Base-by-base conservation (phyloP, 129 eudicot species). In the Mikania micrantha region DNA sequence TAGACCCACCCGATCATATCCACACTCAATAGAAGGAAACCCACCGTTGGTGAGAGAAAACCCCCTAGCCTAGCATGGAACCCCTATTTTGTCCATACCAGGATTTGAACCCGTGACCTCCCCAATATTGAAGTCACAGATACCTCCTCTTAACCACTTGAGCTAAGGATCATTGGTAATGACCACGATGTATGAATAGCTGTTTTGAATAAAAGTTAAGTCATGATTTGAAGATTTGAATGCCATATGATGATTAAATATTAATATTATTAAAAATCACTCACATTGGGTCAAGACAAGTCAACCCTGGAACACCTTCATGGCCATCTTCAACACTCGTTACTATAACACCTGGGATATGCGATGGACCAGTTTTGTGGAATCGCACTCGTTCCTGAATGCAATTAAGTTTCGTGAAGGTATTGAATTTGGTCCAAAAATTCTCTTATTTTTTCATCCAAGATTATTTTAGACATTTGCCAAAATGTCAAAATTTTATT, bases 301-400 rank as follows among this genome's bases (percentile, higher is more conserved):
- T 63, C 57, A 93, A 80, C 60, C 95, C 95, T 0, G 88, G 85
- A 54, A 74, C 44, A 36, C 92, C 96, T n/a, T n/a, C n/a, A 21
- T 89, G 78, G 54, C 96, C 98, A 81, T 93, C 98, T 79, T 93
- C 90, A 54, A 93, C 80, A 81, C 90, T 83, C 98, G 83, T 93
- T 28, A 86, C 88, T 74, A 93, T 93, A 76, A 89, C 80, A n/a
- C 96, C 98, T 3, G 86, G 95, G 77, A 93, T 60, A 64, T 79
- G 83, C 0, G 95, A 74, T 42, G 79, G 85, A 60, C 95, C 96
- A 31, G 87, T 86, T 70, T 93, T 88, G 70, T 82, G 96, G 81
- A 93, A 93, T 44, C 81, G 74, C 32, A 93, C 90, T 20, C 98
- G 84, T 69, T 86, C 95, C 98, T 93, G 82, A 31, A 66, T 27